Evolutionary conservation across 1,284 basidiomycete genomes (phyloP).

Genomic region (Trichosporon sp.): DNA sequence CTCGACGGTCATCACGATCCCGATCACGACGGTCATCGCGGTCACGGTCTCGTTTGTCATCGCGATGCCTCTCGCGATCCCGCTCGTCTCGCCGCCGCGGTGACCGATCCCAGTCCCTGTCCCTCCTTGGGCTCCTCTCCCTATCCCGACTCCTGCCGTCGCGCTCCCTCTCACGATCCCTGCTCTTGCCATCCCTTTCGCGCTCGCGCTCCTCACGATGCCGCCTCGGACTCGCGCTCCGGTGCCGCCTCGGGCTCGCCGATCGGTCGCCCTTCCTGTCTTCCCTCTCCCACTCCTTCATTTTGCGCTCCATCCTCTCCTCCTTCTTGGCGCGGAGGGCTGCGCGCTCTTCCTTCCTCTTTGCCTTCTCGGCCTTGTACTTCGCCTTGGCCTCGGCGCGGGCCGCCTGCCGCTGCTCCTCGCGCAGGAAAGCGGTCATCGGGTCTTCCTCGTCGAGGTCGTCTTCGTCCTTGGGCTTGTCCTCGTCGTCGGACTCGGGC

Average conservation of each 20-base stretch:
- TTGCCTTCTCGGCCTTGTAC: slow-evolving; percentile 73
- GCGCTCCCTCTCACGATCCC: slow-evolving; percentile 21
- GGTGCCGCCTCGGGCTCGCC: slow-evolving; percentile 1
- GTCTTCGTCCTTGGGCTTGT: slow-evolving; percentile 63
- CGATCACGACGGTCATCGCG: background rate
- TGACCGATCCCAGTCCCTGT: background rate
- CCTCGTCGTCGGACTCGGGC: slow-evolving; percentile 48
- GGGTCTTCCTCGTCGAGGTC: slow-evolving; percentile 93
- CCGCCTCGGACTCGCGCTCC: slow-evolving; percentile 25
- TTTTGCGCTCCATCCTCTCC: slow-evolving; percentile 36
- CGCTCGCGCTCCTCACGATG: background rate
- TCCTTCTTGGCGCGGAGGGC: slow-evolving; percentile 57
- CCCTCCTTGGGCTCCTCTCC: background rate
- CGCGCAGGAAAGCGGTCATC: slow-evolving; percentile 82
- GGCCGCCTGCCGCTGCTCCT: slow-evolving; percentile 39
- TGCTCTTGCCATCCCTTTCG: background rate
- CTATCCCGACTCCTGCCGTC: slow-evolving; percentile 12
- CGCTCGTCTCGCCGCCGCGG: background rate
- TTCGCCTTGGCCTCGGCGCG: slow-evolving; percentile 68
- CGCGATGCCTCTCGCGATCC: background rate
- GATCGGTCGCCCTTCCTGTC: background rate
- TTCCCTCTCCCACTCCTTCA: slow-evolving; percentile 24
- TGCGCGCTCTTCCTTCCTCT: slow-evolving; percentile 62
- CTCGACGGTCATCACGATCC: background rate
- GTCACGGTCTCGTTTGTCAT: background rate